Evolutionary conservation across 2,329 filamentous ascomycete genomes (phyloP).

Genomic region (Paecilomyces formosus): DNA sequence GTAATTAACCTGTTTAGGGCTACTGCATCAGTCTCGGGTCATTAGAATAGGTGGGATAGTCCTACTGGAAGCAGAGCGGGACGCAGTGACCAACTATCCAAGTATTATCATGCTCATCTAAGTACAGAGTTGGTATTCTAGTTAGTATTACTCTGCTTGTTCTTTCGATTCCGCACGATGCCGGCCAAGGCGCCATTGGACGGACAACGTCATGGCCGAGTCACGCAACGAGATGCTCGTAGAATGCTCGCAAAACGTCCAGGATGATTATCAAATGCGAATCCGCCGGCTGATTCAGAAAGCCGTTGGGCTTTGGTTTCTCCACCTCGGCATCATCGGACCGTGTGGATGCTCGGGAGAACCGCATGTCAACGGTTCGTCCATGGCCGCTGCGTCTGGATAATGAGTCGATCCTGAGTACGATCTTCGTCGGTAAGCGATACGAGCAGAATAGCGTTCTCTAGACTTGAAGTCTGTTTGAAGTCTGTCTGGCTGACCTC

Average conservation of each 20-base stretch:
- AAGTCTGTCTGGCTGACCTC: background rate
- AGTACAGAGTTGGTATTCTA: too few species aligned
- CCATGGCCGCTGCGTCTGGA: background rate
- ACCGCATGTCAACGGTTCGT: background rate
- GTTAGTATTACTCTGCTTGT: background rate
- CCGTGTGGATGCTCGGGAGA: background rate
- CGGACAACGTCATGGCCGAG: constrained; percentile 5
- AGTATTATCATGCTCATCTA: background rate
- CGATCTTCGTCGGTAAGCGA: background rate
- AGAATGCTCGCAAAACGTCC: background rate
- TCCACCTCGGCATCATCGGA: background rate
- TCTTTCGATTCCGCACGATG: constrained; percentile 4
- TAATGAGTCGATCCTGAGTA: background rate
- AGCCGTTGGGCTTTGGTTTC: background rate
- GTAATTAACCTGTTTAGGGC: background rate
- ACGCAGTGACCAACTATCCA: too few species aligned
- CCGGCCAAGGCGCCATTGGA: constrained; percentile 7
- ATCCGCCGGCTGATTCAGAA: background rate
- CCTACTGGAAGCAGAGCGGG: background rate
- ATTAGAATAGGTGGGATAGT: background rate
- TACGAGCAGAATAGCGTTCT: background rate
- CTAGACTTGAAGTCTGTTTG: background rate
- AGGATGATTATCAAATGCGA: background rate
- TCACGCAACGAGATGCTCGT: constrained; percentile 4
- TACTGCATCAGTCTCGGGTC: background rate